Evolutionary conservation across 2,329 filamentous ascomycete genomes (phyloP).

Genomic region (Fusarium praegraminearum): DNA sequence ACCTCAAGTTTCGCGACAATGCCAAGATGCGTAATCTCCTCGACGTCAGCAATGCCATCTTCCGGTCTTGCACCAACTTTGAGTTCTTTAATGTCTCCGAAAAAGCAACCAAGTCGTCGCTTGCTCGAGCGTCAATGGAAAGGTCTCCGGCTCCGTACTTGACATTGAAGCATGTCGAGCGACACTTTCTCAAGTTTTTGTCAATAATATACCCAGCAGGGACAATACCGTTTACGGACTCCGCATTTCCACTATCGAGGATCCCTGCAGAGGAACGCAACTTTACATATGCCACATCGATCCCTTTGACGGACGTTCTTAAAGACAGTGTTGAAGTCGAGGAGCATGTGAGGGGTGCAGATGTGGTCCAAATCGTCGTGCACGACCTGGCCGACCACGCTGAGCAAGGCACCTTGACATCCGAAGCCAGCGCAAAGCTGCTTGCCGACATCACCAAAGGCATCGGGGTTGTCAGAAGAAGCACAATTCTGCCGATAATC

Average conservation of each 20-base stretch:
- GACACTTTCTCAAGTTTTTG: constrained; percentile 77
- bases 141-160: constrained; percentile 68
- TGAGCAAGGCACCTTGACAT: constrained; percentile 32
- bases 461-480: constrained; percentile 71
- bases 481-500: constrained; percentile 70
- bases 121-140: constrained; percentile 41
- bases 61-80: constrained; percentile 76
- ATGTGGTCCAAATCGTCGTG: constrained; percentile 74
- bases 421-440: constrained; percentile 47
- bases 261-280: constrained; percentile 69
- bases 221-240: constrained; percentile 69
- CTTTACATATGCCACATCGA: constrained; percentile 75
- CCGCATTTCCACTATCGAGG: constrained; percentile 73
- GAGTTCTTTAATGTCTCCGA: constrained; percentile 83
- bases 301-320: constrained; percentile 69
- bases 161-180: constrained; percentile 74
- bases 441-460: constrained; percentile 67
- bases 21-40: constrained; percentile 70
- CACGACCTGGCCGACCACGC: constrained; percentile 33
- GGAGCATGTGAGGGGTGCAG: constrained; percentile 73
- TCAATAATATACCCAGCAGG: constrained; percentile 68
- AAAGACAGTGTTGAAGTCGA: constrained; percentile 69
- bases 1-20: constrained; percentile 68
- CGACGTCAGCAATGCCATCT: constrained; percentile 67
- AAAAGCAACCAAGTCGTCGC: constrained; percentile 50